A percentile compares a stretch with the other conserved stretches of the same genome.
phyloP scores from a whole-genome alignment of 768 basidiomycete species.

The Psilocybe cubensis region DNA sequence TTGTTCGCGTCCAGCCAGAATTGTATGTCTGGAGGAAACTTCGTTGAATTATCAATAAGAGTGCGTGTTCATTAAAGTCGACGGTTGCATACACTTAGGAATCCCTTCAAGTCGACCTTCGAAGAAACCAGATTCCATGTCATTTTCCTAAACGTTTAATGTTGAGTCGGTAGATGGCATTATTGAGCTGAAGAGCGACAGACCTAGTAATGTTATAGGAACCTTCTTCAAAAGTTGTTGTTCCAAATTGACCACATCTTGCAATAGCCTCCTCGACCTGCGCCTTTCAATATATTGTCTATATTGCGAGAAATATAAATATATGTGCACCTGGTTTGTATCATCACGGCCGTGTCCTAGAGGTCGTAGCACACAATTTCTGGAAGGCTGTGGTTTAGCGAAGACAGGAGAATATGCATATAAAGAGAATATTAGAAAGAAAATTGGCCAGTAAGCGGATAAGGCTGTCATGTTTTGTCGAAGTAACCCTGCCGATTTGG shows the following conservation, averaged over 20 bases:
- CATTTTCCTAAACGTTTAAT: conserved; percentile 46
- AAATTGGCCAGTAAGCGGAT: neutral
- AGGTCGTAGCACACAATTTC: neutral
- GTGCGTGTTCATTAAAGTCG: neutral
- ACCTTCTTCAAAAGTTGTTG: conserved; percentile 46
- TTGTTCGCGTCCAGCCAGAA: conserved; percentile 59
- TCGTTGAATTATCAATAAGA: conserved; percentile 1
- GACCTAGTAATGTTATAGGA: conserved; percentile 57
- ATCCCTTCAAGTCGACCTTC: conserved; percentile 48
- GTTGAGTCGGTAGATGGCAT: conserved; percentile 13
- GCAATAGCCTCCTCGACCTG: conserved; percentile 54
- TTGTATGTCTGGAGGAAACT: conserved; percentile 59
- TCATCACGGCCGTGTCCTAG: conserved; percentile 9
- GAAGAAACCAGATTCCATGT: conserved; percentile 51
- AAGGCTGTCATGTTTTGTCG: neutral
- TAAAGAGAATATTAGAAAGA: neutral
- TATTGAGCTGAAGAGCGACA: neutral
- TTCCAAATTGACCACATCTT: conserved; percentile 50
- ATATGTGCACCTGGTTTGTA: conserved; percentile 12
- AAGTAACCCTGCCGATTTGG: neutral
- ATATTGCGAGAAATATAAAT: conserved; percentile 12
- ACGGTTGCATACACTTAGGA: conserved; percentile 40
- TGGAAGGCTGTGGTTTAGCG: neutral
- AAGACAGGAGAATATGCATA: neutral
- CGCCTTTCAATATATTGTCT: neutral